Conservation (phyloP, 2,329 filamentous ascomycete genomes). For the Colletotrichum sidae region DNA sequence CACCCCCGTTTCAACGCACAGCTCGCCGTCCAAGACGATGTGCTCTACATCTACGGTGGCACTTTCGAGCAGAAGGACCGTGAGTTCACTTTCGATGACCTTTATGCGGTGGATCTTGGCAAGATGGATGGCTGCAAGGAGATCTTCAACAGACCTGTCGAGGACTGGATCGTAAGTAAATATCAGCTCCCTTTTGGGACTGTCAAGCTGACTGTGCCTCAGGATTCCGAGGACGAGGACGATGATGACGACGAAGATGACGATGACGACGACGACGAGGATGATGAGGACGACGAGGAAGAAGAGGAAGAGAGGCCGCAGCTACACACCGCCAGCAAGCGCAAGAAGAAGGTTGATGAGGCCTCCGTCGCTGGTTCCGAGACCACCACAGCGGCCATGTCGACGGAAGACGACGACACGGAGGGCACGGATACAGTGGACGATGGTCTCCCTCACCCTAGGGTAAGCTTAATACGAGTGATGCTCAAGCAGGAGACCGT, state of each 20-base stretch:
- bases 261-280: constrained; percentile 64
- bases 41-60: constrained; percentile 93
- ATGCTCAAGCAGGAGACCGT: not conserved
- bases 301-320: constrained; percentile 57
- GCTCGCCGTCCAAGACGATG: constrained; percentile 90
- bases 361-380: constrained; percentile 41
- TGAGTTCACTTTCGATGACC: constrained; percentile 95
- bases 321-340: constrained; percentile 64
- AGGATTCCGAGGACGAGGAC: constrained; percentile 71
- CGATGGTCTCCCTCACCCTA: constrained; percentile 80
- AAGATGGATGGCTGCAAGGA: constrained; percentile 95
- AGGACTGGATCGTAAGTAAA: constrained; percentile 81
- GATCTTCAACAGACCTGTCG: constrained; percentile 84
- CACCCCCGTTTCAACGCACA: constrained; percentile 93
- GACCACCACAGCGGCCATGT: constrained; percentile 43
- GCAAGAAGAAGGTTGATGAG: constrained; percentile 66
- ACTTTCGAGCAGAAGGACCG: constrained; percentile 95
- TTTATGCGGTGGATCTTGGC: constrained; percentile 93
- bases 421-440: constrained; percentile 67
- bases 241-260: constrained; percentile 69
- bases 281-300: constrained; percentile 61
- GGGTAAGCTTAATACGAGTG: constrained; percentile 52
- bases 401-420: constrained; percentile 58
- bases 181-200: constrained; percentile 42
- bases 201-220: constrained; percentile 41